Evolutionary conservation across 495 filamentous ascomycete species (phyloP), one percentile per base, ranked within the genome.

Genomic region (Xylaria castorea): DNA sequence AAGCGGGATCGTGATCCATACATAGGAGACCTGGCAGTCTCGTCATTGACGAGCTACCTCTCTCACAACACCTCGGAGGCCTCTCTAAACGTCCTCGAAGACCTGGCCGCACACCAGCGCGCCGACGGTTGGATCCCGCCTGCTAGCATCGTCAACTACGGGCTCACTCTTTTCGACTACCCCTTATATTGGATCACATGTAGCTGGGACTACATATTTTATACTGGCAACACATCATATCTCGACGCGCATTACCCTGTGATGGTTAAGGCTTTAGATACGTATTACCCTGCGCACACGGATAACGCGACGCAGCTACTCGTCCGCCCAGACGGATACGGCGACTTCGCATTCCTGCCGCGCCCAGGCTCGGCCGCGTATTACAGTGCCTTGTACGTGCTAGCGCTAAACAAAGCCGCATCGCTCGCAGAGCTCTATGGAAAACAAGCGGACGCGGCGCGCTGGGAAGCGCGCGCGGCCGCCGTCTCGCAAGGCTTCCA

Each of bases 111-210:
- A 40, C 85, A 85, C 66, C 85, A 87, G 71, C 74, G 84, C 5
- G 73, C 71, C 3, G 84, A 87, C 77, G 85, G 85, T 5, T 87
- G 84, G 85, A 86, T 87, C 50, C 84, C 84, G n/a, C 85, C 85
- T 18, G 85, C 85, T 3, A 83, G 81, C 76, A 87, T 84, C 40
- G 83, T 83, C 36, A 77, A 81, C 51, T 87, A 87, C 68, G 81
- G 76, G 1, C 80, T 87, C 7, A 73, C 77, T 8, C 77, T 87
- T 0, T 83, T 83, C 55, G 85, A 87, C 64, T 87, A 87, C 65
- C 84, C 85, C 3, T 73, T 87, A 5, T 85, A 81, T 78, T 87
- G 85, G 84, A 80, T 87, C 3, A 76, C 79, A 12, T 81, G 79
- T 44, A 81, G 77, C 58, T 82, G 79, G 62, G 84, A 87, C 72